phyloP scores from a whole-genome alignment of 192 early-diverging fungal genomes.

The Podila epicladia region DNA sequence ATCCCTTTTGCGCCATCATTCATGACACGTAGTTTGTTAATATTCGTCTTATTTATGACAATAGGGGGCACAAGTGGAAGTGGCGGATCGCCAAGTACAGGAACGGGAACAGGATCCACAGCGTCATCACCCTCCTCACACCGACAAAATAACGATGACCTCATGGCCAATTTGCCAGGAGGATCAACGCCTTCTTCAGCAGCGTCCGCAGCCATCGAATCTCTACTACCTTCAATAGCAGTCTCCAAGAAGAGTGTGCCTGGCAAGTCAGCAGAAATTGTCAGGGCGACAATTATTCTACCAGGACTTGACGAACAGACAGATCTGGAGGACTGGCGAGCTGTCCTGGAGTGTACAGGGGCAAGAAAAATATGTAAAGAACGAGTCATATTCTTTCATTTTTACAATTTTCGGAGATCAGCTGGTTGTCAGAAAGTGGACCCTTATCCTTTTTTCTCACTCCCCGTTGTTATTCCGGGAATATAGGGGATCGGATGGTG shows the following conservation, averaged over 20 bases:
- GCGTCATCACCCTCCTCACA: slow-evolving; percentile 25
- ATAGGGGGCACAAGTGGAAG: slow-evolving; percentile 15
- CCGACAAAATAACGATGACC: slow-evolving; percentile 15
- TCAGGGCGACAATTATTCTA: slow-evolving; percentile 38
- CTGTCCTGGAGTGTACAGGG: slow-evolving; percentile 47
- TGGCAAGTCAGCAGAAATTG: slow-evolving; percentile 53
- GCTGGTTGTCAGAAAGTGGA: neutral
- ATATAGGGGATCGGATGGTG: slow-evolving; percentile 52
- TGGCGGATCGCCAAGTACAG: slow-evolving; percentile 25
- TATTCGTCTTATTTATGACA: neutral
- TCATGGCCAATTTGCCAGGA: slow-evolving; percentile 6
- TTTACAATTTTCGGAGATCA: slow-evolving; percentile 7
- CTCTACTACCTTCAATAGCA: slow-evolving; percentile 31
- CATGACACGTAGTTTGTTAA: neutral
- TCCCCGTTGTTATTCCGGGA: neutral
- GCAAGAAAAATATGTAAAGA: slow-evolving; percentile 50
- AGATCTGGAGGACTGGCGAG: slow-evolving; percentile 53
- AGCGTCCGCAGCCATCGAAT: slow-evolving; percentile 48
- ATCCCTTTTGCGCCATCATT: neutral
- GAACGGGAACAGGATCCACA: slow-evolving; percentile 6
- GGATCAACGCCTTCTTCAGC: slow-evolving; percentile 29
- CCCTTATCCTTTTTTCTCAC: slow-evolving; percentile 7
- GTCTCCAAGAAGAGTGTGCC: slow-evolving; percentile 49
- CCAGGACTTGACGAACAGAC: slow-evolving; percentile 52
- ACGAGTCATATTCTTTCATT: neutral